These are phyloP conservation scores for Eimeria maxima DNA, from an alignment of 169 alveolate species.

Conservation along the genomic window DNA sequence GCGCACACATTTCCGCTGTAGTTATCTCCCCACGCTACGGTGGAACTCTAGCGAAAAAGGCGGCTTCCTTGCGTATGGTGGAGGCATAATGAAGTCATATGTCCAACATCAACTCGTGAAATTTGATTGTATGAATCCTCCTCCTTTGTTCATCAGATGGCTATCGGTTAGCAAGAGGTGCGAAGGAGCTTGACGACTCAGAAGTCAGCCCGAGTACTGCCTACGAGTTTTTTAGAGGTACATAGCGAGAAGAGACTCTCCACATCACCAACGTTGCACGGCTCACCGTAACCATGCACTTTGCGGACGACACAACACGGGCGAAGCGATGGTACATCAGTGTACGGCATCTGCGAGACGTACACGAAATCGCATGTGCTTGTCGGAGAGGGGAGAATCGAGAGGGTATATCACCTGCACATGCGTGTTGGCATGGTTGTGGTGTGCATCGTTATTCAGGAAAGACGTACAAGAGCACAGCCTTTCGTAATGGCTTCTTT, in stretches of 20 bases:
- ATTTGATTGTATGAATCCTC: not conserved
- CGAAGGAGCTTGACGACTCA: slow-evolving; percentile 62
- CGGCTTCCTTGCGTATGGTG: not conserved
- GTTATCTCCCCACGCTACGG: not conserved
- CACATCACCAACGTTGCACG: not conserved
- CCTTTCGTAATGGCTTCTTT: slow-evolving; percentile 19
- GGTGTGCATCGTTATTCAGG: not conserved
- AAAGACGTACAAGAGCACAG: slow-evolving; percentile 71
- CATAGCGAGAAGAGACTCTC: not conserved
- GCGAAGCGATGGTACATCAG: not conserved
- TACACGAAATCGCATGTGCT: not conserved
- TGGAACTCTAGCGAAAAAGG: not conserved
- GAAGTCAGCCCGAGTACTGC: slow-evolving; percentile 68
- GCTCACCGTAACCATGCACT: not conserved
- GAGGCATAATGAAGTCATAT: not conserved
- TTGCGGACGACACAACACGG: not conserved
- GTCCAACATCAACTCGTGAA: not conserved
- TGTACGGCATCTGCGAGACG: not conserved
- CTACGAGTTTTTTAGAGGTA: slow-evolving; percentile 72
- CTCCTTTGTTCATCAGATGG: slow-evolving; percentile 7
- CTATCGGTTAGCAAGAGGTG: slow-evolving; percentile 10
- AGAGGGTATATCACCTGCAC: not conserved
- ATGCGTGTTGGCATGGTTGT: not conserved
- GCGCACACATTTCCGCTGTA: not conserved
- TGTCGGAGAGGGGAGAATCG: not conserved